Conservation (phyloP, 441 rosid species). For the Geranium incanum region DNA sequence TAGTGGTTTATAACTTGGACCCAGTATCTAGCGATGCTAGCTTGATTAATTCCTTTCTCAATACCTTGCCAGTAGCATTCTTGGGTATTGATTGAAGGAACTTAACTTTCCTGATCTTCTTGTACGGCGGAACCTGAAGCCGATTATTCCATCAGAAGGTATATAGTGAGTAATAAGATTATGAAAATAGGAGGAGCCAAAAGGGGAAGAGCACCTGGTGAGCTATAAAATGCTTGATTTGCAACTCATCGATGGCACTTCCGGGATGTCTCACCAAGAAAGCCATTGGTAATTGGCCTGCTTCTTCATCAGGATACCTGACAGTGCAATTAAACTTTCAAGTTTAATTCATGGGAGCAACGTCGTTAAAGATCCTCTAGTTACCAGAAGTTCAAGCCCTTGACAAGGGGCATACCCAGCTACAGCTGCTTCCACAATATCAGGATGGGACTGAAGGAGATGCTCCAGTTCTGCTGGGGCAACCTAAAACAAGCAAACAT, state of each 20-base stretch:
- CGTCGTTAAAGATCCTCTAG: no score
- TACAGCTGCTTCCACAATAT: constrained; percentile 46
- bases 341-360: no score
- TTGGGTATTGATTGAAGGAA: constrained; percentile 43
- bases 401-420: constrained; percentile 34
- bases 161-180: not conserved
- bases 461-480: constrained; percentile 54
- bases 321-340: not conserved
- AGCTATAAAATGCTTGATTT: constrained; percentile 35
- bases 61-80: constrained; percentile 49
- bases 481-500: constrained; percentile 25
- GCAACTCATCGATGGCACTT: constrained; percentile 27
- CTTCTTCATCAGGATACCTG: constrained; percentile 48
- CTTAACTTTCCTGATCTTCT: constrained; percentile 34
- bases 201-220: constrained; percentile 22
- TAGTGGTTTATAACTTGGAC: constrained; percentile 31
- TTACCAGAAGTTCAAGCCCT: no score
- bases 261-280: constrained; percentile 34
- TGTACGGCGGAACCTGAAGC: constrained; percentile 51
- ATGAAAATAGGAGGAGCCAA: not conserved
- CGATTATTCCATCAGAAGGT: not conserved
- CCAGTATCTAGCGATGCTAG: constrained; percentile 20
- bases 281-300: constrained; percentile 45
- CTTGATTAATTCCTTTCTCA: constrained; percentile 41
- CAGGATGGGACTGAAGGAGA: constrained; percentile 43